Base-by-base conservation (phyloP, 306 rosid species). In the Cyamopsis tetragonoloba region DNA sequence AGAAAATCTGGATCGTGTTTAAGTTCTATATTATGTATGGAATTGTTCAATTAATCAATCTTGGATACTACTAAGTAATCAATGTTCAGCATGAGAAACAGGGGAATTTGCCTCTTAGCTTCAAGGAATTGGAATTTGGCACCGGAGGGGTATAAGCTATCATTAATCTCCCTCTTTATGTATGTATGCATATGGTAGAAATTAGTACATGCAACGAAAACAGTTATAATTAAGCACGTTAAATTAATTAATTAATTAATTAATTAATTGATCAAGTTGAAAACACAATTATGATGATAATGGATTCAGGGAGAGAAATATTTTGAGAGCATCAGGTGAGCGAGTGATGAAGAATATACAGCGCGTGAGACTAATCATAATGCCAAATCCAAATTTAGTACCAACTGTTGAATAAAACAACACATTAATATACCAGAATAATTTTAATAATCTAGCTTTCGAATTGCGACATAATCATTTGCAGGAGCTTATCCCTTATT, bases 381-480 rank as follows among this genome's bases (percentile, higher is more conserved):
- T 30, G 24, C 27, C 19, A 50, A 72, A 17, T 50, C 28, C 63
- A 64, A 62, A n/a, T n/a, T n/a, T 15, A 26, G 62, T 61, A 23
- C 18, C 44, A 50, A 26, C 3, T 30, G 47, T 58, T 22, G 66
- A 11, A 38, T 44, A 50, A 39, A 27, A 49, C 32, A 62, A n/a
- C n/a, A n/a, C n/a, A n/a, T n/a, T n/a, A n/a, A n/a, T n/a, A n/a
- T n/a, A n/a, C n/a, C n/a, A n/a, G n/a, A 50, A 17, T 50, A 19
- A 28, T 20, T 30, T 7, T 19, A 64, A 53, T 19, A 64, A 53
- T 53, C 3, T 22, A 39, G 58, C 15, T 62, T 53, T 11, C 4
- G 14, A 53, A 39, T 11, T 10, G 68, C 18, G 80, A 76, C 80
- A 76, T 70, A 84, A 70, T 91, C 84, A 28, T 91, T 91, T 6